A percentile compares a stretch with the other conserved stretches of the same genome.
Evolutionary conservation across 257 asterid genomes (phyloP).

Genomic region (Capsicum baccatum): DNA sequence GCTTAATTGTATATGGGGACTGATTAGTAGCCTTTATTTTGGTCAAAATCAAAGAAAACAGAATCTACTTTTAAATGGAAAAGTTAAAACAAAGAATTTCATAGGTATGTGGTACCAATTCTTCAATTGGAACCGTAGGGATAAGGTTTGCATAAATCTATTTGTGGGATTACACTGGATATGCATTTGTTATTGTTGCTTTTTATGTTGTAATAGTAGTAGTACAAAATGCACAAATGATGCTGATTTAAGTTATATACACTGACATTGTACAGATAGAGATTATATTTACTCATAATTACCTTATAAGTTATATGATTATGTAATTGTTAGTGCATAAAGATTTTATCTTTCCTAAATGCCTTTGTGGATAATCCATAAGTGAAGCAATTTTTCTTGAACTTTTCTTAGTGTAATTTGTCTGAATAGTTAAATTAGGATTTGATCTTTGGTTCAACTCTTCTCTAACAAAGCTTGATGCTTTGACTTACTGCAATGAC

Average conservation of each 20-base stretch:
- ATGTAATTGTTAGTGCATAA: no score
- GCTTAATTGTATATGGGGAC: slow-evolving; percentile 59
- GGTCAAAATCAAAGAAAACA: slow-evolving; percentile 42
- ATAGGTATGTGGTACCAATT: slow-evolving; percentile 40
- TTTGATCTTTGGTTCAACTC: neutral
- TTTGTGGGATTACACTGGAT: no score
- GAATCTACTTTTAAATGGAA: slow-evolving; percentile 52
- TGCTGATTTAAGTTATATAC: neutral
- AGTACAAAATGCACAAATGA: neutral
- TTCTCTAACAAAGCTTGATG: slow-evolving; percentile 41
- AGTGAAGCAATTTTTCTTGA: neutral
- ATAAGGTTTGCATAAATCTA: neutral
- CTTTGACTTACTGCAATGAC: slow-evolving; percentile 47
- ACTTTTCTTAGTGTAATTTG: neutral
- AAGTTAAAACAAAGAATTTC: slow-evolving; percentile 35
- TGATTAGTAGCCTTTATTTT: slow-evolving; percentile 56
- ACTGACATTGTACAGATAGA: no score
- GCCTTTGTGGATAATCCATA: no score
- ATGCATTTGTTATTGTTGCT: neutral
- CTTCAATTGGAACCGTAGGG: neutral
- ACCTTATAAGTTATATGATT: no score
- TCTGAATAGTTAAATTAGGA: neutral
- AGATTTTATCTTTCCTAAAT: no score
- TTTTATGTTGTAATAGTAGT: neutral
- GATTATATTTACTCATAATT: no score